Conservation (phyloP, 805 yeast species). For the Hyphopichia homilentoma region DNA sequence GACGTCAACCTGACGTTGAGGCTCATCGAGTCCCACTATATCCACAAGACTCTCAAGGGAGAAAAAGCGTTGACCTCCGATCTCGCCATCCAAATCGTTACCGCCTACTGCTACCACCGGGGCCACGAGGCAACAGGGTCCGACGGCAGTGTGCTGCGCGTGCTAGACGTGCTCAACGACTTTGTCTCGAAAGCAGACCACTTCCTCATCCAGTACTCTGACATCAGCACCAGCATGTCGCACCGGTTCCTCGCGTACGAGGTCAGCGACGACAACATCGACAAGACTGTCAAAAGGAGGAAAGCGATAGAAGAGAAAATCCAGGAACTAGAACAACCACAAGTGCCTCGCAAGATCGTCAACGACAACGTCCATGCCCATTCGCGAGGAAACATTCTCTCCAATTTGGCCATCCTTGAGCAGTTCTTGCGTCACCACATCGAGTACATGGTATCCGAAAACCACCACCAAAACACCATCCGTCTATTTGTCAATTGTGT, state of each 20-base stretch:
- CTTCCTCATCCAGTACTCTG: slow-evolving; percentile 22
- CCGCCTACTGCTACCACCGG: slow-evolving; percentile 29
- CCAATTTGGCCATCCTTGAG: slow-evolving; percentile 21
- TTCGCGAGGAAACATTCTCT: slow-evolving; percentile 27
- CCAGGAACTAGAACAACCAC: slow-evolving; percentile 9
- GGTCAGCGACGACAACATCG: slow-evolving; percentile 22
- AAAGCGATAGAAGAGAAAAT: slow-evolving; percentile 7
- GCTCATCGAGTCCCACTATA: slow-evolving; percentile 33
- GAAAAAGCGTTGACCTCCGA: slow-evolving; percentile 31
- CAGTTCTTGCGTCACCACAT: slow-evolving; percentile 21
- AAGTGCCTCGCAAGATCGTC: slow-evolving; percentile 16
- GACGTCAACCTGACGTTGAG: slow-evolving; percentile 32
- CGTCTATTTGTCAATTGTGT: slow-evolving; percentile 33
- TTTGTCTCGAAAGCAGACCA: slow-evolving; percentile 11
- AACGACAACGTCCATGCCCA: slow-evolving; percentile 23
- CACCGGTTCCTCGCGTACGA: slow-evolving; percentile 22
- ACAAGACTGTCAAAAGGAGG: slow-evolving; percentile 5
- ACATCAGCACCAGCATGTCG: slow-evolving; percentile 28
- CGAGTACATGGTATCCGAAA: slow-evolving; percentile 12
- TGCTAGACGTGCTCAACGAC: slow-evolving; percentile 29
- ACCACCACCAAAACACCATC: slow-evolving; percentile 13
- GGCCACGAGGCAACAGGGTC: slow-evolving; percentile 6
- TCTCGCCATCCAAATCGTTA: slow-evolving; percentile 27
- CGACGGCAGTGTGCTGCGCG: slow-evolving; percentile 24
- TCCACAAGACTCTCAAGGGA: slow-evolving; percentile 29